phyloP scores from a whole-genome alignment of 1,284 basidiomycete species.

The Tilletiopsis washingtonensis region DNA sequence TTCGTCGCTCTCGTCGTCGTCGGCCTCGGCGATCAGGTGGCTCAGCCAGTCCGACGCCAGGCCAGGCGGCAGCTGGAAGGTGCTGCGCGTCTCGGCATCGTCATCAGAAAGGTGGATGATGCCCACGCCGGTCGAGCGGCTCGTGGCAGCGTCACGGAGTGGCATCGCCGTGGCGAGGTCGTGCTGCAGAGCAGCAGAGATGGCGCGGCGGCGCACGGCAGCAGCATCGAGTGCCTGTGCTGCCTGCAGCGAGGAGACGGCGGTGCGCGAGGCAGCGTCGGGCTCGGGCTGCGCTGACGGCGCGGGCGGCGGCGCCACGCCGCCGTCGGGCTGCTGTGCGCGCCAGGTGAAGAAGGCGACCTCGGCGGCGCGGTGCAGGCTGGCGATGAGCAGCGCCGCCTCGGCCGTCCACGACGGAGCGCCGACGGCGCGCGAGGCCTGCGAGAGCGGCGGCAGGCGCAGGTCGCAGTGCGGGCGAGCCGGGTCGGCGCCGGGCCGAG shows the following conservation, averaged over 20 bases:
- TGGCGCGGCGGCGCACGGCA: background rate
- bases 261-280: background rate
- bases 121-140: background rate
- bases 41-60: background rate
- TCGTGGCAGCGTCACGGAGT: background rate
- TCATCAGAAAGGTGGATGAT: background rate
- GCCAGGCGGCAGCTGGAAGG: background rate
- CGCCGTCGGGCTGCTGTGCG: background rate
- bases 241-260: background rate
- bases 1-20: background rate
- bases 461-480: background rate
- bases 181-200: no score
- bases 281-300: background rate
- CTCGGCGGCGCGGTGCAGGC: conserved; percentile 6
- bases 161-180: no score
- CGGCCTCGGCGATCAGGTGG: background rate
- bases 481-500: background rate
- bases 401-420: background rate
- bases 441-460: background rate
- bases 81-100: background rate
- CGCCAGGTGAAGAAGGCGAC: conserved; percentile 4
- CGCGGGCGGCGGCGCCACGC: background rate
- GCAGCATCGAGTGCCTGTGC: background rate
- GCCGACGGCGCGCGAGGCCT: no score
- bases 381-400: conserved; percentile 3